A percentile compares a stretch with the other conserved stretches of the same genome.
Evolutionary conservation across 306 rosid genomes (phyloP).

Genomic region (Vigna hirtella): DNA sequence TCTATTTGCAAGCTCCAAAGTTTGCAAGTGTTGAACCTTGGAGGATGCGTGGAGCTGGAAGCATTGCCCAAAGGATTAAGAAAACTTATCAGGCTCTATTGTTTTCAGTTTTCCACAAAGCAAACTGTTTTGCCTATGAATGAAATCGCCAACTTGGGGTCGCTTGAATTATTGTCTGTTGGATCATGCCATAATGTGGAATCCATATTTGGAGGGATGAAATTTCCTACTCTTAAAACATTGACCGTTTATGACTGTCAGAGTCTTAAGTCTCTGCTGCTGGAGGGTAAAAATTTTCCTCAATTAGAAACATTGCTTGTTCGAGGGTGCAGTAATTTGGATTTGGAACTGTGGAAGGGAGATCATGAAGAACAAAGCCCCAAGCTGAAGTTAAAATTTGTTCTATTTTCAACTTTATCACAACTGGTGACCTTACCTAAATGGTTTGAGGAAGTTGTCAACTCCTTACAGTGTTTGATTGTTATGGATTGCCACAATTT

Average conservation of each 20-base stretch:
- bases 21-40: neutral
- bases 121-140: neutral
- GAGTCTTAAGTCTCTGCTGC: neutral
- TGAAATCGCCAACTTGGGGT: neutral
- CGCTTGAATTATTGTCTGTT: rapidly evolving
- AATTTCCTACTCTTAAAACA: neutral
- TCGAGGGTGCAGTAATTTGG: neutral
- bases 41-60: neutral
- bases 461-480: neutral
- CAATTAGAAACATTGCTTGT: neutral
- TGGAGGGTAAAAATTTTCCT: neutral
- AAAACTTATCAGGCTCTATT: too few species aligned
- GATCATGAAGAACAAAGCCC: neutral
- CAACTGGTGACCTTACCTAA: neutral
- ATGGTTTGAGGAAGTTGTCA: neutral
- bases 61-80: neutral
- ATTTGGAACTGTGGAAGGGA: neutral
- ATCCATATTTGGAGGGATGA: neutral
- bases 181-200: neutral
- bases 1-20: neutral
- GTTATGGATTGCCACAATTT: neutral
- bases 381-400: neutral
- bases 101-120: neutral
- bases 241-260: rapidly evolving
- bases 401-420: neutral